These are phyloP conservation scores for Ophiostoma angusticollis DNA, from an alignment of 2,329 filamentous ascomycete species.

Conservation along the genomic window DNA sequence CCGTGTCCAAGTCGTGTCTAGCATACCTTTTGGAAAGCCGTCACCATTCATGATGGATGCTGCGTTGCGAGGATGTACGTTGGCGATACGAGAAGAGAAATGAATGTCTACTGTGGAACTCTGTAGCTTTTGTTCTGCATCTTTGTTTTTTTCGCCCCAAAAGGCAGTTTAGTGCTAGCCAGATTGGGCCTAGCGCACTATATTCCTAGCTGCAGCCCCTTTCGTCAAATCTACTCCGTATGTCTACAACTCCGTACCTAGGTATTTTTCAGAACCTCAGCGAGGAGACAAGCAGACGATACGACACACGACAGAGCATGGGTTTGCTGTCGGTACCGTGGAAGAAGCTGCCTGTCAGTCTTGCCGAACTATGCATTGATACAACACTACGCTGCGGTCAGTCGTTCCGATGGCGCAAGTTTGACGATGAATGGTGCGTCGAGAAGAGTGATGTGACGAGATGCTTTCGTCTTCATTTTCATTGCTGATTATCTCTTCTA, in stretches of 20 bases:
- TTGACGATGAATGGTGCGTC: conserved; percentile 66
- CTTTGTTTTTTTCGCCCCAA: conserved; percentile 4
- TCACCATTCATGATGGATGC: conserved; percentile 13
- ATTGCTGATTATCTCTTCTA: conserved; percentile 19
- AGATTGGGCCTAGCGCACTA: conserved; percentile 27
- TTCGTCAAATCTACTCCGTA: too few species aligned
- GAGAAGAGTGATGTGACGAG: background rate
- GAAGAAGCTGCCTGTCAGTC: conserved; percentile 70
- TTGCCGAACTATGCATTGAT: conserved; percentile 84
- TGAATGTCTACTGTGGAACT: background rate
- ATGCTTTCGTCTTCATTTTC: too few species aligned
- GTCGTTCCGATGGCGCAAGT: conserved; percentile 89
- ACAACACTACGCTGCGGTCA: conserved; percentile 91
- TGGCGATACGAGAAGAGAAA: background rate
- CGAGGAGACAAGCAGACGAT: too few species aligned
- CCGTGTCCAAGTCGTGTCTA: too few species aligned
- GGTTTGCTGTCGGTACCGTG: conserved; percentile 40
- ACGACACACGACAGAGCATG: background rate
- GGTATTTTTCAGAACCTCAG: too few species aligned
- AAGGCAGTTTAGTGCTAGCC: conserved; percentile 16
- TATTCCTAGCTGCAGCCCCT: too few species aligned
- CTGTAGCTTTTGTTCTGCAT: conserved; percentile 5
- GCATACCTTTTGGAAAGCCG: conserved; percentile 9
- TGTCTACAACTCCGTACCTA: too few species aligned
- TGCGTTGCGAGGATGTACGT: background rate